Conservation (phyloP, 2,329 filamentous ascomycete species). For the Exophiala alcalophila region DNA sequence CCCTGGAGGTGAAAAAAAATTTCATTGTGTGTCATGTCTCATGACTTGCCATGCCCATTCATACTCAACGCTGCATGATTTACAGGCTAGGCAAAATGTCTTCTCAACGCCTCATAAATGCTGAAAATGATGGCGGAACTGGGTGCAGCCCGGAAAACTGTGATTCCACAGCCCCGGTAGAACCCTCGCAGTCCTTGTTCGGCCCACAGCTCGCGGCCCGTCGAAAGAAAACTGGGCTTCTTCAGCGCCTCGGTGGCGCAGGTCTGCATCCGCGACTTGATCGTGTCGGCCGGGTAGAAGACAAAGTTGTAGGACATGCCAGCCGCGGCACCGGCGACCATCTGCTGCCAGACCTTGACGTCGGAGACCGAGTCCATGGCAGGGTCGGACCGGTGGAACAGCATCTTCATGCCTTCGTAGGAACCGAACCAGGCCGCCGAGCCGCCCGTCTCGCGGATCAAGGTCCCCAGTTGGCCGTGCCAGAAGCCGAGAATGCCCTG, state of each 20-base stretch:
- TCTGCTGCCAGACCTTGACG: conserved; percentile 80
- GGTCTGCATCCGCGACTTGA: conserved; percentile 97
- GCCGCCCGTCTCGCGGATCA: conserved; percentile 91
- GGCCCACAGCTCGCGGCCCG: conserved; percentile 72
- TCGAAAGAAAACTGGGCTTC: conserved; percentile 59
- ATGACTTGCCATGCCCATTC: too few relatives aligned
- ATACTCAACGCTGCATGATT: too few relatives aligned
- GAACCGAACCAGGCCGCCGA: conserved; percentile 93
- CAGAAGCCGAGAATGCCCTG: conserved; percentile 86
- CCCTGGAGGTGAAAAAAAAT: too few relatives aligned
- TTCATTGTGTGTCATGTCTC: too few relatives aligned
- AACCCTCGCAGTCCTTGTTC: conserved; percentile 78
- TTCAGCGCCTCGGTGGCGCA: conserved; percentile 10
- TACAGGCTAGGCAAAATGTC: conserved; percentile 58
- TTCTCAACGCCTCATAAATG: conserved; percentile 83
- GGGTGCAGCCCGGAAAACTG: conserved; percentile 79
- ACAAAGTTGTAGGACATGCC: conserved; percentile 95
- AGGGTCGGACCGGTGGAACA: conserved; percentile 63
- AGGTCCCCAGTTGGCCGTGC: conserved; percentile 88
- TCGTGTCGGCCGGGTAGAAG: conserved; percentile 95
- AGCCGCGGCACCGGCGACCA: conserved; percentile 78
- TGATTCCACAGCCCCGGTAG: conserved; percentile 94
- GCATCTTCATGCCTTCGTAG: conserved; percentile 73
- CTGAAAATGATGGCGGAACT: conserved; percentile 99
- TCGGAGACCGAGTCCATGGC: conserved; percentile 27